phyloP scores from a whole-genome alignment of 257 asterid genomes.

The Asclepias syriaca region DNA sequence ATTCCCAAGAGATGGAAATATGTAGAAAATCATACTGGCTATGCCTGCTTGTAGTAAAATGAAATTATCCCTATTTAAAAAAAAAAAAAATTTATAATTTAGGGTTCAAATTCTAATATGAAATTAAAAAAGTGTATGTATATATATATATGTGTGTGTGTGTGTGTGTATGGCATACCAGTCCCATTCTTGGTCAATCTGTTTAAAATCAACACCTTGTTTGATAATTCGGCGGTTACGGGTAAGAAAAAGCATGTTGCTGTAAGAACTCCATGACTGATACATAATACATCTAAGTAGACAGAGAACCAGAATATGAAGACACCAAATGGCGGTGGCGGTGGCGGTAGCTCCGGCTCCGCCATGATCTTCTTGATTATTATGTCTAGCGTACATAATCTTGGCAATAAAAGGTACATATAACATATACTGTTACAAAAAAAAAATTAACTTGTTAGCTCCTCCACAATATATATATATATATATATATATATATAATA shows the following conservation, averaged over 20 bases:
- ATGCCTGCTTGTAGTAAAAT: constrained; percentile 63
- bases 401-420: constrained; percentile 63
- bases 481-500: not conserved
- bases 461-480: not conserved
- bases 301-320: constrained; percentile 54
- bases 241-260: constrained; percentile 63
- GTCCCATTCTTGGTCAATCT: constrained; percentile 83
- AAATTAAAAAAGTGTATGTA: not conserved
- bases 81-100: not conserved
- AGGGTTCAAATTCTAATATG: too few species aligned
- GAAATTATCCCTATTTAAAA: constrained; percentile 70
- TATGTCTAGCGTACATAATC: constrained; percentile 41
- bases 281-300: constrained; percentile 42
- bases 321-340: constrained; percentile 36
- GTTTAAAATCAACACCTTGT: constrained; percentile 66
- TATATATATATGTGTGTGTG: not conserved
- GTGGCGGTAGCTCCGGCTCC: too few species aligned
- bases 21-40: constrained; percentile 38
- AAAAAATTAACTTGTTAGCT: not conserved
- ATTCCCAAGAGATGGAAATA: constrained; percentile 32
- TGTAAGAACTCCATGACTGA: constrained; percentile 52
- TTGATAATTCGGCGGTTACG: constrained; percentile 62
- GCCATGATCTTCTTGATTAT: constrained; percentile 25
- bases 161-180: constrained; percentile 35
- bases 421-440: constrained; percentile 39